Base-by-base conservation (phyloP, 768 basidiomycete genomes). In the Boletus rubropictus region DNA sequence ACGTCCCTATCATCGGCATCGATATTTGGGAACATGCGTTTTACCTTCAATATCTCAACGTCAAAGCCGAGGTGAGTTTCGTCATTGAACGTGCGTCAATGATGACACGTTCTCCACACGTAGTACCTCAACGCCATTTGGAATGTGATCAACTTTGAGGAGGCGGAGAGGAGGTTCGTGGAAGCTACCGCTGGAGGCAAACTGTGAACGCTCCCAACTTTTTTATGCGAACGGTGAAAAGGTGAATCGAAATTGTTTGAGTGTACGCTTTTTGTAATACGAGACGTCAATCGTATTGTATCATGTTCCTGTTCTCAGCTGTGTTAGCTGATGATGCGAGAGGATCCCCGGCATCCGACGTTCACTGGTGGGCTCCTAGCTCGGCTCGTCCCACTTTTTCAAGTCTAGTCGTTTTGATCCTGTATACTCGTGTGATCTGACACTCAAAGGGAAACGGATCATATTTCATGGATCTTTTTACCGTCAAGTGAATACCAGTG, bases 1-100 rank as follows among this genome's bases (percentile, higher is more conserved):
- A 81, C 62, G 69, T 79, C 45, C 89, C 92, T 45, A 78, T 96
- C 71, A 87, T 94, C 57, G 91, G 92, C 36, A 84, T 96, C 57
- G 92, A 94, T 55, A 82, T 94, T 62, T 95, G 92, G 92, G 91
- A 95, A 71, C 92, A 94, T 62, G 89, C 91, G 43, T 91, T 92
- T 75, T 97, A 95, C 73, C 79, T 95, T 58, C 91, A 97, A 67
- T 97, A 97, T 73, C 80, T 86, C 69, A 96, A 95, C 70, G 90
- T 91, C 64, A 95, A 95, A 78, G 81, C 69, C 49, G 88, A 95
- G 58, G 92, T 94, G 61, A 66, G 92, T 78, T 7, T 14, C 1
- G 17, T 10, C 11, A 7, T 4, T 7, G 32, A 24, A 24, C 17
- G 3, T 27, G 12, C 3, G 1, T 14, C 12, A 4, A 18, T 40